A percentile compares a stretch with the other conserved stretches of the same genome.
Conservation (phyloP, 768 basidiomycete genomes). For the Tremella mesenterica region DNA sequence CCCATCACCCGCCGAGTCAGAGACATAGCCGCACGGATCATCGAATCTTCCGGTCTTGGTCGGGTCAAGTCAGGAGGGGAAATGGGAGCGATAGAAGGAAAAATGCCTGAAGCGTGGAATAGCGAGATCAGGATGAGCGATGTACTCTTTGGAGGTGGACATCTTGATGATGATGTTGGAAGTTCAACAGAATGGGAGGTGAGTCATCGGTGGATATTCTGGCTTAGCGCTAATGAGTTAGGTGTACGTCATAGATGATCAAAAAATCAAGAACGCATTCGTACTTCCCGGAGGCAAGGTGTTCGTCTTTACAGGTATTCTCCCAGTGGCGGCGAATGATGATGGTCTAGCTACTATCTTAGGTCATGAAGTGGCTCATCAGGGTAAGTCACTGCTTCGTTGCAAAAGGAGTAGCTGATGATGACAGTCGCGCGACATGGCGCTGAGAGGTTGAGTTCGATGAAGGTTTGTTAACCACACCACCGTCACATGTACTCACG, state of each 20-base stretch:
- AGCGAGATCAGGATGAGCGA: conserved; percentile 18
- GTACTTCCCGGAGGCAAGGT: conserved; percentile 65
- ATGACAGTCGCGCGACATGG: conserved; percentile 45
- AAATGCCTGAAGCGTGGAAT: conserved; percentile 31
- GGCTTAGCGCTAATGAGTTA: conserved; percentile 46
- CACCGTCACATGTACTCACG: not conserved
- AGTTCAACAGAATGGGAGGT: conserved; percentile 45
- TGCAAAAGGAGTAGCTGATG: not conserved
- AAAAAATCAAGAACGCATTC: conserved; percentile 64
- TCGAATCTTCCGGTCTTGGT: conserved; percentile 66
- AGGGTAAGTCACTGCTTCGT: conserved; percentile 47
- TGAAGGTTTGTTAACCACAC: conserved; percentile 38
- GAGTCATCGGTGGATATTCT: conserved; percentile 3
- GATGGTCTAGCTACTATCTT: conserved; percentile 75
- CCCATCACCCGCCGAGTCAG: conserved; percentile 61
- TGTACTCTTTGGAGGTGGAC: conserved; percentile 27
- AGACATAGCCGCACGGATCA: conserved; percentile 59
- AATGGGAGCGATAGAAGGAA: conserved; percentile 30
- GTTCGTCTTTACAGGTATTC: conserved; percentile 79
- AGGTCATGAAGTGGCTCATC: conserved; percentile 75
- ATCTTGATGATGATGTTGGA: conserved; percentile 15
- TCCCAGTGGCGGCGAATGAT: conserved; percentile 68
- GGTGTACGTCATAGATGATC: conserved; percentile 68
- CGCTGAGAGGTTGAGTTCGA: conserved; percentile 45
- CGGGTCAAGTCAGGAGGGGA: conserved; percentile 47